Conservation (phyloP, 768 basidiomycete genomes). For the Rhodotorula kratochvilovae region DNA sequence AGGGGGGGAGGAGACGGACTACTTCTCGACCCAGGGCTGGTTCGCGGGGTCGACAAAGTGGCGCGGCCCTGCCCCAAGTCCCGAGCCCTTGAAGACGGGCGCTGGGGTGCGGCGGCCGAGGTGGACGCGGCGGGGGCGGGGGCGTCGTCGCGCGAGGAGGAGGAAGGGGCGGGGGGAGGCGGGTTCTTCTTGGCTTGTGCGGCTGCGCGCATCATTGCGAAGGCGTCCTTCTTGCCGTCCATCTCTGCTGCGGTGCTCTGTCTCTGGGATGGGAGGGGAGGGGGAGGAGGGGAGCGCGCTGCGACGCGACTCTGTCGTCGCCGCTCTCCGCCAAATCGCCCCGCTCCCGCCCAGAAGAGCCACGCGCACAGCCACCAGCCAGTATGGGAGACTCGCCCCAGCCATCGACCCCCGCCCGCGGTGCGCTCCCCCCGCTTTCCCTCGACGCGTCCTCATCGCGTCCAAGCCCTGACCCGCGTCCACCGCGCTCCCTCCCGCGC, state of each 20-base stretch:
- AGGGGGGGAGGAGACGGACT: constrained; percentile 55
- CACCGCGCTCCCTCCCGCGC: not conserved
- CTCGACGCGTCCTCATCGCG: not conserved
- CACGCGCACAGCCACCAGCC: not conserved
- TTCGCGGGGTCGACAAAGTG: constrained; percentile 50
- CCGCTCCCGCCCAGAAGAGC: no score
- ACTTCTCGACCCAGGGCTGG: constrained; percentile 98
- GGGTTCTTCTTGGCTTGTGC: not conserved
- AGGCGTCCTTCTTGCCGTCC: constrained; percentile 25
- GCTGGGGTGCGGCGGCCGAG: not conserved
- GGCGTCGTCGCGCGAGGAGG: not conserved
- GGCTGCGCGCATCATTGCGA: constrained; percentile 26
- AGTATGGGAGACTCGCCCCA: not conserved
- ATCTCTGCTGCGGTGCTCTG: not conserved
- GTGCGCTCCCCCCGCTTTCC: not conserved
- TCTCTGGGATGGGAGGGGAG: not conserved
- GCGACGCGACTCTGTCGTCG: no score
- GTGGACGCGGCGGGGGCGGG: not conserved
- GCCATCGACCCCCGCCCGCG: not conserved
- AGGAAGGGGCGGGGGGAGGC: not conserved
- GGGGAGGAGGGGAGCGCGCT: not conserved
- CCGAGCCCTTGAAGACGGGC: constrained; percentile 29
- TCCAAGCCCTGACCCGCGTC: not conserved
- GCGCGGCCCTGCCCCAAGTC: constrained; percentile 43
- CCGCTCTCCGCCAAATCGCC: not conserved